phyloP scores from a whole-genome alignment of 2,329 filamentous ascomycete species.

The Lecanicillium sp. region DNA sequence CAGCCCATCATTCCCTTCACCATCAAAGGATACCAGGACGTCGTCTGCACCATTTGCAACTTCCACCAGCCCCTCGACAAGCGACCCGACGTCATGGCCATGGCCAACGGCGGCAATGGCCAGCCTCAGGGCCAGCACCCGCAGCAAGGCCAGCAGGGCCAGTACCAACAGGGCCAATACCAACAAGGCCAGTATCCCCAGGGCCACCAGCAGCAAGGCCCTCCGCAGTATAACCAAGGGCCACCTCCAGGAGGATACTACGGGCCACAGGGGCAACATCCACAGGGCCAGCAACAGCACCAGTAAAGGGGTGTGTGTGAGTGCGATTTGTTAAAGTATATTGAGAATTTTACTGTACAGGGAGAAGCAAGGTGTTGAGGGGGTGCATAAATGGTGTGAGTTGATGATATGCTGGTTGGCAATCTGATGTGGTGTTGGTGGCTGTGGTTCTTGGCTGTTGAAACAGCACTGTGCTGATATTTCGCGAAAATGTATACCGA shows the following conservation, averaged over 20 bases:
- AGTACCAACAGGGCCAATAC: constrained; percentile 21
- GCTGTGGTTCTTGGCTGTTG: too few relatives aligned
- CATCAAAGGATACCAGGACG: constrained; percentile 60
- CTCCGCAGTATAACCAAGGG: too few relatives aligned
- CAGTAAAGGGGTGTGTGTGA: not conserved
- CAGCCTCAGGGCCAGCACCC: constrained; percentile 3
- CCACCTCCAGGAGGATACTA: constrained; percentile 5
- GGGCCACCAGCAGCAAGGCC: constrained; percentile 29
- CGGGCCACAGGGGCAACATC: constrained; percentile 1
- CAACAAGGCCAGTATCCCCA: constrained; percentile 25
- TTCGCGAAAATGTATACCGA: too few relatives aligned
- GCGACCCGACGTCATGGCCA: constrained; percentile 49
- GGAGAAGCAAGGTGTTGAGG: not conserved
- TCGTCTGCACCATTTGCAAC: constrained; percentile 69
- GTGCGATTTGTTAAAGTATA: not conserved
- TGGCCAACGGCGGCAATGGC: constrained; percentile 37
- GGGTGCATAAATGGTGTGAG: too few relatives aligned
- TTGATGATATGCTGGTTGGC: too few relatives aligned
- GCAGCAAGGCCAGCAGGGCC: constrained; percentile 21
- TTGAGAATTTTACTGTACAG: too few relatives aligned
- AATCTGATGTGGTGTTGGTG: too few relatives aligned
- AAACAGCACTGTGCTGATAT: too few relatives aligned
- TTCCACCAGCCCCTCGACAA: constrained; percentile 62
- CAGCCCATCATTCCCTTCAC: constrained; percentile 68
- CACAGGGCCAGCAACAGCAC: constrained; percentile 13